Conservation (phyloP, 169 alveolate genomes). For the Eimeria sp. region DNA sequence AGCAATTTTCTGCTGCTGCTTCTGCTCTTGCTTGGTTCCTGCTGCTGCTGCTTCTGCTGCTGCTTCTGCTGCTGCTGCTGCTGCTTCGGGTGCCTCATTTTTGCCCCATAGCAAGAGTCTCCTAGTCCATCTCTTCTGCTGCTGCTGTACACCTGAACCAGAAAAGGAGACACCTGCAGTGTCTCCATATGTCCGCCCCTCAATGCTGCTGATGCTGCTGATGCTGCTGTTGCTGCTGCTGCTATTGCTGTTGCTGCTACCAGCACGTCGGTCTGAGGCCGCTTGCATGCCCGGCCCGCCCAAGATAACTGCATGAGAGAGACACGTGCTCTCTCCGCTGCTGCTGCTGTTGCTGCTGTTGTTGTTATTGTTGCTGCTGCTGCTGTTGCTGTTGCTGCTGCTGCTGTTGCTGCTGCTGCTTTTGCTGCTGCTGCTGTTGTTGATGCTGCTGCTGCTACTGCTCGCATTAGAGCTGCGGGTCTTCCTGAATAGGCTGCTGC, state of each 20-base stretch:
- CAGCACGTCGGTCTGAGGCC: too few species aligned
- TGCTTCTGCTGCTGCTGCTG: conserved; percentile 9
- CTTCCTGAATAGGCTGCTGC: background rate
- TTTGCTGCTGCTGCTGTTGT: conserved; percentile 2
- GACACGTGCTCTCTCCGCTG: background rate
- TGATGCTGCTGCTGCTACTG: background rate
- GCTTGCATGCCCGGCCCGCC: background rate
- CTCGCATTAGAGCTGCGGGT: background rate
- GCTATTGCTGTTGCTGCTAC: conserved; percentile 21
- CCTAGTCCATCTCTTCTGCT: background rate
- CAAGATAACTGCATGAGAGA: background rate
- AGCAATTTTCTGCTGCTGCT: background rate
- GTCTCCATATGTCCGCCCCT: background rate
- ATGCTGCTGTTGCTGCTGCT: conserved; percentile 36
- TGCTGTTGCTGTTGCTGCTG: conserved; percentile 32
- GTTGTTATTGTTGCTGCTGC: background rate
- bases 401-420: background rate
- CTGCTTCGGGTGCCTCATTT: background rate
- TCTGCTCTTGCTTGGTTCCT: background rate
- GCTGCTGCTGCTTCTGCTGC: background rate
- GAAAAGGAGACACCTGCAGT: background rate
- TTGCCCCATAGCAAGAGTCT: background rate
- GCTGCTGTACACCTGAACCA: background rate
- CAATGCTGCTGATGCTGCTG: conserved; percentile 19
- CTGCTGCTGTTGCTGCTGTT: background rate